Evolutionary conservation across 2,329 filamentous ascomycete species (phyloP).

Genomic region (Alternaria novae-zelandiae): DNA sequence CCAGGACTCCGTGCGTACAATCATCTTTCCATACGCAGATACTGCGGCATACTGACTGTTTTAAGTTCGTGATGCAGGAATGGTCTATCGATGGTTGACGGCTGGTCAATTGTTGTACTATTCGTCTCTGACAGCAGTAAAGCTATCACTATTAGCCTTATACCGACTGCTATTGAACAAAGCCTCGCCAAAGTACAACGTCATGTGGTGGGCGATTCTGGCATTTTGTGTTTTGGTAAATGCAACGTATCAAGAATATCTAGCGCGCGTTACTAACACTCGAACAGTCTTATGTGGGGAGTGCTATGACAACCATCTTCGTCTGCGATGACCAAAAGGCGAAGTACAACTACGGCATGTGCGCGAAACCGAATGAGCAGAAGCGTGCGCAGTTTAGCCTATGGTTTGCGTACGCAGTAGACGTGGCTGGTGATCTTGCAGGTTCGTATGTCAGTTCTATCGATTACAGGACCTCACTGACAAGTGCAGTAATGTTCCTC

Average conservation of each 20-base stretch:
- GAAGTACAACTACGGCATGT: conserved; percentile 44
- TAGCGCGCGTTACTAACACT: too few relatives aligned
- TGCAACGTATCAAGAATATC: too few relatives aligned
- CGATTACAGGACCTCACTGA: background rate
- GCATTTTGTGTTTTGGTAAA: conserved; percentile 27
- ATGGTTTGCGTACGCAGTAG: conserved; percentile 44
- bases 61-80: conserved; percentile 35
- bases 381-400: conserved; percentile 29
- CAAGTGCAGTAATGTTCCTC: conserved; percentile 42
- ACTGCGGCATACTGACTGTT: conserved; percentile 21
- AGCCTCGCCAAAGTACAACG: conserved; percentile 31
- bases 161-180: conserved; percentile 42
- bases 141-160: conserved; percentile 37
- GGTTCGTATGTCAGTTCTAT: conserved; percentile 16
- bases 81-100: conserved; percentile 47
- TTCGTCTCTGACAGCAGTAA: conserved; percentile 6
- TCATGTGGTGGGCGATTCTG: conserved; percentile 46
- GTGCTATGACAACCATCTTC: conserved; percentile 44
- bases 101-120: conserved; percentile 41
- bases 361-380: conserved; percentile 20
- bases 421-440: conserved; percentile 44
- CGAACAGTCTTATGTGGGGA: conserved; percentile 45
- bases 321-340: conserved; percentile 46
- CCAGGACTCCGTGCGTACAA: conserved; percentile 2
- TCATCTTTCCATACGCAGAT: conserved; percentile 38